Percentiles rank a stretch among this genome's conserved stretches.
Evolutionary conservation across 2,329 filamentous ascomycete genomes (phyloP).

Genomic region (Torrubiella hemipterigena): DNA sequence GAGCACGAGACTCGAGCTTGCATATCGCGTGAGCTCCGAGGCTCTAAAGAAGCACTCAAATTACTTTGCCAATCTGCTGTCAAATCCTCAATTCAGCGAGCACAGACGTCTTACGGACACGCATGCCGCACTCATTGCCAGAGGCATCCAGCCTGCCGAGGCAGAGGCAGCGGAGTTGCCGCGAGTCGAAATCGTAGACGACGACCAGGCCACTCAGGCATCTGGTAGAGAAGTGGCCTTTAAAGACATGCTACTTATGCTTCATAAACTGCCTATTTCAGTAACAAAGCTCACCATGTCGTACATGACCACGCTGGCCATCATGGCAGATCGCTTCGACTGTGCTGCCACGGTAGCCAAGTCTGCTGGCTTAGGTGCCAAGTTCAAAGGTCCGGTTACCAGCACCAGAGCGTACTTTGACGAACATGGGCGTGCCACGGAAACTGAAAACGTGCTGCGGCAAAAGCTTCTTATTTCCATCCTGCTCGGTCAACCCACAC

Average conservation of each 20-base stretch:
- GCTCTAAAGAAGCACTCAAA: constrained; percentile 48
- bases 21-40: constrained; percentile 49
- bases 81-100: constrained; percentile 52
- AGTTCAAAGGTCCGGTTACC: constrained; percentile 43
- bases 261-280: constrained; percentile 43
- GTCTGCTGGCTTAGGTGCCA: constrained; percentile 36
- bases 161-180: constrained; percentile 44
- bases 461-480: constrained; percentile 59
- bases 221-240: constrained; percentile 50
- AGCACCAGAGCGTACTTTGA: constrained; percentile 21
- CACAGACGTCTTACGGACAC: constrained; percentile 39
- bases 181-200: constrained; percentile 49
- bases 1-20: constrained; percentile 25
- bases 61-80: constrained; percentile 59
- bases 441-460: constrained; percentile 53
- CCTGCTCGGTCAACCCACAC: constrained; percentile 48
- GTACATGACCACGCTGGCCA: constrained; percentile 54
- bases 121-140: constrained; percentile 35
- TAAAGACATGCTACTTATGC: constrained; percentile 53
- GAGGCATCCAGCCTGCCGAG: constrained; percentile 34
- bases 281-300: constrained; percentile 35
- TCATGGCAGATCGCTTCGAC: constrained; percentile 65
- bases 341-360: constrained; percentile 42
- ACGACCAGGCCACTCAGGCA: constrained; percentile 54
- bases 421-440: constrained; percentile 23